phyloP scores from a whole-genome alignment of 805 yeast genomes.

The Metschnikowia proteae region DNA sequence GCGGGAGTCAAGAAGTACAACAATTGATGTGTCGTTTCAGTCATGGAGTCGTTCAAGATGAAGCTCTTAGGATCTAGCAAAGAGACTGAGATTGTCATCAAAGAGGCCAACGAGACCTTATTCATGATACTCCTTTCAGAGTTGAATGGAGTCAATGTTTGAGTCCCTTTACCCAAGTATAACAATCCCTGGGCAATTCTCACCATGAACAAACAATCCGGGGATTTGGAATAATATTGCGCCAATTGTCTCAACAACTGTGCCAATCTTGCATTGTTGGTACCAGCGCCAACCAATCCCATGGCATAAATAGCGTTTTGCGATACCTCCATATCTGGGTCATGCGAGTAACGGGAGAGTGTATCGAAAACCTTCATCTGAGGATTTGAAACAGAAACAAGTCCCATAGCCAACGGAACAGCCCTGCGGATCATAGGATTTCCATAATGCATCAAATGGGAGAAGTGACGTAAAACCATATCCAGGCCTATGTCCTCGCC shows the following conservation, averaged over 20 bases:
- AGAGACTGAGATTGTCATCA: conserved; percentile 79
- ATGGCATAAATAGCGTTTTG: conserved; percentile 91
- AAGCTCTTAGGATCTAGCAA: conserved; percentile 82
- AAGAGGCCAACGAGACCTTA: conserved; percentile 84
- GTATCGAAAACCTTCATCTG: conserved; percentile 97
- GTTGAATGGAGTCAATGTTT: conserved; percentile 83
- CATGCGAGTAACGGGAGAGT: conserved; percentile 93
- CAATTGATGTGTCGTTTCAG: conserved; percentile 61
- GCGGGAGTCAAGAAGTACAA: conserved; percentile 85
- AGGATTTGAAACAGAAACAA: conserved; percentile 88
- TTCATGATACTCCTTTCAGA: conserved; percentile 84
- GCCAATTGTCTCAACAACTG: conserved; percentile 94
- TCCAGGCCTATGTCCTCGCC: conserved; percentile 98
- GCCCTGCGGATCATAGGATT: conserved; percentile 86
- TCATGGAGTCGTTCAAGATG: conserved; percentile 58
- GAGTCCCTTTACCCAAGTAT: conserved; percentile 94
- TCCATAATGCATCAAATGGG: conserved; percentile 97
- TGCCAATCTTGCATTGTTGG: conserved; percentile 96
- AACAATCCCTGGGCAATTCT: conserved; percentile 93
- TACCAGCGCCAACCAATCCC: conserved; percentile 99
- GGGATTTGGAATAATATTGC: conserved; percentile 83
- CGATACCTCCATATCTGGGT: conserved; percentile 89
- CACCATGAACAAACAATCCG: conserved; percentile 87
- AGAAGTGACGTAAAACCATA: conserved; percentile 94
- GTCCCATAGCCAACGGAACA: conserved; percentile 97